Evolutionary conservation across 2,329 filamentous ascomycete genomes (phyloP).

Genomic region (Botrytis porri): DNA sequence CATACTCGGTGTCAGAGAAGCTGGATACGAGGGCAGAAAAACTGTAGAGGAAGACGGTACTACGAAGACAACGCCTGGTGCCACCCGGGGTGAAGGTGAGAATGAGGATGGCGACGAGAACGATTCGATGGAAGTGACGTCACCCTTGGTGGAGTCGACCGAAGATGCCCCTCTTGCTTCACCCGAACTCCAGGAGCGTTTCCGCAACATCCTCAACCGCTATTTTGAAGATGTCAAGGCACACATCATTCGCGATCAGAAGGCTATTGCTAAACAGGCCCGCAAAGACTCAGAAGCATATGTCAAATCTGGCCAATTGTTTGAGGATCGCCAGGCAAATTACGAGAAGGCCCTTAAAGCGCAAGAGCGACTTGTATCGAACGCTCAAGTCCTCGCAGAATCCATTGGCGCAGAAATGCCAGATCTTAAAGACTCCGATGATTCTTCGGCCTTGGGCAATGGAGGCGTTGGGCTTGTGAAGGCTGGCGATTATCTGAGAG

Average conservation of each 20-base stretch:
- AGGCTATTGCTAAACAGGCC: constrained; percentile 79
- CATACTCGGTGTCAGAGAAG: constrained; percentile 74
- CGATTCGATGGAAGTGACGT: constrained; percentile 46
- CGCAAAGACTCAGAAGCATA: constrained; percentile 97
- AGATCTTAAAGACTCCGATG: constrained; percentile 80
- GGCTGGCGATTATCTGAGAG: constrained; percentile 86
- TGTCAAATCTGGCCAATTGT: constrained; percentile 96
- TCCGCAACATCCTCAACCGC: constrained; percentile 77
- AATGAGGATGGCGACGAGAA: constrained; percentile 37
- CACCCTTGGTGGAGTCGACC: constrained; percentile 43
- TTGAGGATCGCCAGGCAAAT: constrained; percentile 93
- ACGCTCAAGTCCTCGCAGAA: constrained; percentile 88
- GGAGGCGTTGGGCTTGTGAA: constrained; percentile 91
- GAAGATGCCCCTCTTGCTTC: constrained; percentile 73
- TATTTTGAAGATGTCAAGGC: constrained; percentile 93
- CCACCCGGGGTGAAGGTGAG: constrained; percentile 49
- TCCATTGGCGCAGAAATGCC: constrained; percentile 90
- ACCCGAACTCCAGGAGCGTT: constrained; percentile 77
- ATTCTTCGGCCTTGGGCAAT: constrained; percentile 60
- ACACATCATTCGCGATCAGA: constrained; percentile 88
- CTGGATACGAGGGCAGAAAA: constrained; percentile 75
- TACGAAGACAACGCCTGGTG: constrained; percentile 46
- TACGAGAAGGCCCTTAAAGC: constrained; percentile 92
- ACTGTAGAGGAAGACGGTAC: constrained; percentile 77
- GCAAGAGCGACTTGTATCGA: constrained; percentile 85